A percentile compares a stretch with the other conserved stretches of the same genome.
These are phyloP conservation scores for Gossypium schwendimanii DNA, from an alignment of 441 rosid species.

Conservation along the genomic window DNA sequence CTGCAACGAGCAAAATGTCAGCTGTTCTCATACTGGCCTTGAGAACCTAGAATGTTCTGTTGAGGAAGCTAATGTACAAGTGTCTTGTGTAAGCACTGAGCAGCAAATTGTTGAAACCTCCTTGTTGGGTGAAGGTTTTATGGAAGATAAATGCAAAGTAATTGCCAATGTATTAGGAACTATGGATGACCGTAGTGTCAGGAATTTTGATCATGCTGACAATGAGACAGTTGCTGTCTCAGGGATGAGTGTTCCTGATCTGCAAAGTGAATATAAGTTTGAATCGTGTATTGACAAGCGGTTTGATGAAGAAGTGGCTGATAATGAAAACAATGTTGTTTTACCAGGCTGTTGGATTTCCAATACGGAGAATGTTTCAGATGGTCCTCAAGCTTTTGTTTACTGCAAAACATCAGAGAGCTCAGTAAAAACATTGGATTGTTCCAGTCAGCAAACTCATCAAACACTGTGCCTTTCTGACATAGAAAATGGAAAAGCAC, in stretches of 20 bases:
- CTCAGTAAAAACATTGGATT: conserved; percentile 18
- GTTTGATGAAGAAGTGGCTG: conserved; percentile 21
- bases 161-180: conserved; percentile 31
- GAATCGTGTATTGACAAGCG: conserved; percentile 21
- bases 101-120: conserved; percentile 28
- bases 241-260: conserved; percentile 17
- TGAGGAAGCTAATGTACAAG: conserved; percentile 25
- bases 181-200: conserved; percentile 17
- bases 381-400: conserved; percentile 27
- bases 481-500: conserved; percentile 32
- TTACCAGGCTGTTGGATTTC: conserved; percentile 16
- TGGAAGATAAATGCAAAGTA: conserved; percentile 26
- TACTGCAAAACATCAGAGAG: conserved; percentile 31
- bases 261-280: conserved; percentile 19
- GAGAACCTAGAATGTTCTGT: conserved; percentile 21
- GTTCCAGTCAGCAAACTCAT: conserved; percentile 24
- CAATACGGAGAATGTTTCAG: conserved; percentile 24
- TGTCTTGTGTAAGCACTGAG: conserved; percentile 17
- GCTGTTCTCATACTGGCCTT: conserved; percentile 14
- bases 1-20: conserved; percentile 17
- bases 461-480: conserved; percentile 23
- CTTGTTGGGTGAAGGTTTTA: conserved; percentile 18
- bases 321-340: conserved; percentile 19
- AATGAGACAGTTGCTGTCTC: conserved; percentile 7
- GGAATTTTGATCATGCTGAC: conserved; percentile 18